These are phyloP conservation scores for Daldinia loculata DNA, from an alignment of 495 filamentous ascomycete genomes.

Conservation along the genomic window DNA sequence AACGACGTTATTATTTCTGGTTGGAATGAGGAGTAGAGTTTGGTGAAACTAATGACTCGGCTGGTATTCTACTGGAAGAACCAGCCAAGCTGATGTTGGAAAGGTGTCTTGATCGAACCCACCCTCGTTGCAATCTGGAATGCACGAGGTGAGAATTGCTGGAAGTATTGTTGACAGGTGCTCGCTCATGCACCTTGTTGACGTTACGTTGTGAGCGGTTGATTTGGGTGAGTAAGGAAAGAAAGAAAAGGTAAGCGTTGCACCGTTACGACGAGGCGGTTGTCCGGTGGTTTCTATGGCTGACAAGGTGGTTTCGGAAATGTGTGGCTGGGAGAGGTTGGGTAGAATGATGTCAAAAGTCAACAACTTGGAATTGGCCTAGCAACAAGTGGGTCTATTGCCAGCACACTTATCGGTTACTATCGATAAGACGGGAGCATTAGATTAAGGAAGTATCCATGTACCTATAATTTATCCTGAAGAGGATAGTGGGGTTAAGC, in stretches of 20 bases:
- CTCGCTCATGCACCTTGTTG: constrained; percentile 20
- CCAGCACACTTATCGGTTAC: neutral
- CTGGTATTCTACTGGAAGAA: constrained; percentile 40
- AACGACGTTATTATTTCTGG: neutral
- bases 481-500: constrained; percentile 20
- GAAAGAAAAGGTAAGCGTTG: constrained; percentile 3
- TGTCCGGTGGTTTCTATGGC: constrained; percentile 43
- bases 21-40: constrained; percentile 19
- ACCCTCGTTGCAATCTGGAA: constrained; percentile 11
- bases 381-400: constrained; percentile 32
- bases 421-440: constrained; percentile 5
- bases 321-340: constrained; percentile 38
- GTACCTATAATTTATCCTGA: constrained; percentile 15
- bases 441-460: neutral
- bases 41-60: constrained; percentile 10
- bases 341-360: constrained; percentile 45
- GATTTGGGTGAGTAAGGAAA: constrained; percentile 3
- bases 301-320: constrained; percentile 22
- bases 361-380: constrained; percentile 42
- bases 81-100: constrained; percentile 36
- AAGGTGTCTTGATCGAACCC: constrained; percentile 11
- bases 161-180: constrained; percentile 3
- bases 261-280: constrained; percentile 17
- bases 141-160: constrained; percentile 28
- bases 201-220: constrained; percentile 19